phyloP scores from a whole-genome alignment of 2,329 filamentous ascomycete species.

The Fusarium sp. region DNA sequence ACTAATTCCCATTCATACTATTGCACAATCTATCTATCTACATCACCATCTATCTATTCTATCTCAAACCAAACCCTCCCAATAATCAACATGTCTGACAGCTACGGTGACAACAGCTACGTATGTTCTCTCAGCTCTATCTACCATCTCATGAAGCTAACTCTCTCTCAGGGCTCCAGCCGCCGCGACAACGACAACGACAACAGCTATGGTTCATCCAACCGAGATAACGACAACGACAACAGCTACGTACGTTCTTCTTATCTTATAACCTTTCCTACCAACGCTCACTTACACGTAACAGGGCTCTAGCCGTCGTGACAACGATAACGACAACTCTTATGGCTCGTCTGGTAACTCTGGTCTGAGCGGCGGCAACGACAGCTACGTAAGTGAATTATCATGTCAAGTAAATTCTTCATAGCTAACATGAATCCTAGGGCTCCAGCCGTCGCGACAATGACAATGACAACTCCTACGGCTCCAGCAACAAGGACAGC shows the following conservation, averaged over 20 bases:
- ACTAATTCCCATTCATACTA: not conserved
- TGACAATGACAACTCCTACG: not conserved
- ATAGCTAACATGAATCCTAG: not conserved
- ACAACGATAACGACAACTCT: constrained; percentile 16
- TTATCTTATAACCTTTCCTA: not conserved
- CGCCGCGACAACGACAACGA: constrained; percentile 27
- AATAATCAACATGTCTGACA: constrained; percentile 55
- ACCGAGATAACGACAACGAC: not conserved
- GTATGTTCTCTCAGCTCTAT: constrained; percentile 18
- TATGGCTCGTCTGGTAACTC: too few relatives aligned
- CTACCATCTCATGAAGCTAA: not conserved
- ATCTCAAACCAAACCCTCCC: not conserved
- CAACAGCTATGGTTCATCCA: not conserved
- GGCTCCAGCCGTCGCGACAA: constrained; percentile 19
- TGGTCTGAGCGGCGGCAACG: too few relatives aligned
- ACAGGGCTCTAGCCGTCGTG: constrained; percentile 27
- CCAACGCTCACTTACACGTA: not conserved
- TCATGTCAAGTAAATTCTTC: too few relatives aligned
- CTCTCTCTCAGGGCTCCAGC: constrained; percentile 15
- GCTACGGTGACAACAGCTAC: constrained; percentile 49
- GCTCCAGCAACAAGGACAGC: not conserved
- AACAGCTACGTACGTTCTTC: not conserved
- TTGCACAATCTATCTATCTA: not conserved
- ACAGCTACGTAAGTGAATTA: not conserved
- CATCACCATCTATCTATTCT: not conserved